Percentiles rank a stretch among this genome's conserved stretches.
Conservation (phyloP, 805 yeast species). For the Soucietia sequanensis region DNA sequence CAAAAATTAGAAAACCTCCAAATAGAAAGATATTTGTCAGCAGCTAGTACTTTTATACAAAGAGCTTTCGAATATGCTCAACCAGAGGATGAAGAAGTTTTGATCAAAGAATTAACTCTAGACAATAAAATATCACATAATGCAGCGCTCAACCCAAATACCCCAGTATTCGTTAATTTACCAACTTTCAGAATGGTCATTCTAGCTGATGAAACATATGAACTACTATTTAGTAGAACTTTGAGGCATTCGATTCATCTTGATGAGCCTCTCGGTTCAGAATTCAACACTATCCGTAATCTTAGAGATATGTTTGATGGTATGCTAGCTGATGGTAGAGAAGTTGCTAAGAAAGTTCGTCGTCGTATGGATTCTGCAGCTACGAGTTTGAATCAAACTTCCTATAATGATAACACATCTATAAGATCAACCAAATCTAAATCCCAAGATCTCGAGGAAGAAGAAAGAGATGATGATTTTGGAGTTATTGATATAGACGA, state of each 20-base stretch:
- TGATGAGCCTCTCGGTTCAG: constrained; percentile 49
- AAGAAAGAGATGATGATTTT: constrained; percentile 47
- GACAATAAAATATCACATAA: constrained; percentile 54
- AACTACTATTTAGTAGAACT: constrained; percentile 72
- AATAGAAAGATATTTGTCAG: constrained; percentile 76
- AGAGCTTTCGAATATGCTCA: constrained; percentile 89
- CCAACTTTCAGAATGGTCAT: constrained; percentile 95
- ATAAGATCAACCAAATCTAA: constrained; percentile 22
- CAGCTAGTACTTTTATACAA: constrained; percentile 83
- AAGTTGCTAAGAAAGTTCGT: constrained; percentile 87
- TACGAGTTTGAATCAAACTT: constrained; percentile 16
- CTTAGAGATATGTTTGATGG: constrained; percentile 89
- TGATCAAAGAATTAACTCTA: constrained; percentile 36
- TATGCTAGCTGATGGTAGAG: constrained; percentile 84
- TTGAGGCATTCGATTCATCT: constrained; percentile 68
- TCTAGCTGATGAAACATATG: constrained; percentile 91
- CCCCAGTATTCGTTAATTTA: constrained; percentile 70
- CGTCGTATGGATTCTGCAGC: constrained; percentile 80
- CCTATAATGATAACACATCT: constrained; percentile 20
- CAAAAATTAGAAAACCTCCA: constrained; percentile 62
- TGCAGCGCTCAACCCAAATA: constrained; percentile 77
- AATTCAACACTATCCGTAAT: constrained; percentile 51
- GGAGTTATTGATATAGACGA: constrained; percentile 39
- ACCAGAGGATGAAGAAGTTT: constrained; percentile 51
- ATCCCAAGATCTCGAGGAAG: constrained; percentile 36